Conservation (phyloP, 164 flowering plant species). For the Akebia trifoliata region DNA sequence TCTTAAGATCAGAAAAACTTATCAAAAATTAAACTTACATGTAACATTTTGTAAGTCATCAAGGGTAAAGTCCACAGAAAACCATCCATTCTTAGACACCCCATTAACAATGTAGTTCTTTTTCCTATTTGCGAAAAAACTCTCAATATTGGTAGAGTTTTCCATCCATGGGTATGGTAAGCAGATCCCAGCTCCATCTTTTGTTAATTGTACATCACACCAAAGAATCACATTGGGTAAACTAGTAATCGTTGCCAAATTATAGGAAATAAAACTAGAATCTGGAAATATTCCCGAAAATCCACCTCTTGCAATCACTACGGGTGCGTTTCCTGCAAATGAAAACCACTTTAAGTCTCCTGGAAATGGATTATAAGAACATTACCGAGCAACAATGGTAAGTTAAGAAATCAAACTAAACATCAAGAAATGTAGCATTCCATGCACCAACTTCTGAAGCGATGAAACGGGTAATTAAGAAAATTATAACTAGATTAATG, state of each 20-base stretch:
- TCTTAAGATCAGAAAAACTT: no score
- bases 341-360: conserved; percentile 2
- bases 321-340: conserved; percentile 51
- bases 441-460: no score
- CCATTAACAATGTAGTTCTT: conserved; percentile 62
- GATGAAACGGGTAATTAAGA: no score
- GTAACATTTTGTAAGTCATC: conserved; percentile 31
- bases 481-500: no score
- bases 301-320: conserved; percentile 53
- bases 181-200: conserved; percentile 77
- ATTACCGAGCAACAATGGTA: no score
- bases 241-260: conserved; percentile 18
- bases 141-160: conserved; percentile 36
- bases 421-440: no score
- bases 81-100: conserved; percentile 46
- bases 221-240: conserved; percentile 37
- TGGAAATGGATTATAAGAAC: no score
- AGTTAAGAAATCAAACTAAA: no score
- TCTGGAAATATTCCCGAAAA: conserved; percentile 51
- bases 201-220: conserved; percentile 93
- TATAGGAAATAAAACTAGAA: conserved; percentile 35
- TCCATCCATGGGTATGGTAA: conserved; percentile 44
- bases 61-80: conserved; percentile 63
- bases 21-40: no score
- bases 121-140: conserved; percentile 3